Conservation (phyloP, 139 green algal species). For the Tetraselmis striata region DNA sequence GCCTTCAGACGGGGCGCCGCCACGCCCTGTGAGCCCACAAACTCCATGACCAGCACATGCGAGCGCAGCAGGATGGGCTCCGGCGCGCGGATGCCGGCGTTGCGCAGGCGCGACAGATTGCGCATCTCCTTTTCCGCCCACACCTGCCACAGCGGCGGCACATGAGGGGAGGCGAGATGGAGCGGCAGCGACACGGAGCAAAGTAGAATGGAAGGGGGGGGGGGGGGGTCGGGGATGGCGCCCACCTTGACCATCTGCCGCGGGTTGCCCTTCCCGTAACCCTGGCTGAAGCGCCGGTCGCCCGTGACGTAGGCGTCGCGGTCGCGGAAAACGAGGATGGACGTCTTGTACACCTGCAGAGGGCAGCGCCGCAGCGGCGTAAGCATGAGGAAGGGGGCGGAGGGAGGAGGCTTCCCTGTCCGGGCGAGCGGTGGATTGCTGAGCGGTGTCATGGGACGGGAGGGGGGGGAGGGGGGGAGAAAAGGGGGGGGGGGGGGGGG, state of each 20-base stretch:
- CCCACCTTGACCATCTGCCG: constrained; percentile 95
- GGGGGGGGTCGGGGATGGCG: background rate
- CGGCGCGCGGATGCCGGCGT: constrained; percentile 73
- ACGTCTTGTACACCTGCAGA: constrained; percentile 98
- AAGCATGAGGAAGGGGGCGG: too few relatives aligned
- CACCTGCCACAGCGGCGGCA: constrained; percentile 11
- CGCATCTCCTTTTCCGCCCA: constrained; percentile 99
- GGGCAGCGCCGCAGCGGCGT: too few relatives aligned
- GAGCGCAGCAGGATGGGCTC: constrained; percentile 77
- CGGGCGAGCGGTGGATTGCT: too few relatives aligned
- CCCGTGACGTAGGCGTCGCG: constrained; percentile 91
- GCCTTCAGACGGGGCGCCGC: constrained; percentile 83
- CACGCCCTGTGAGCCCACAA: constrained; percentile 71
- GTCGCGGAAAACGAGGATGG: constrained; percentile 96
- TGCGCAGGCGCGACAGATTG: constrained; percentile 75
- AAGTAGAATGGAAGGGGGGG: background rate
- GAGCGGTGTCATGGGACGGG: too few relatives aligned
- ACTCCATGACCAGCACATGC: constrained; percentile 94
- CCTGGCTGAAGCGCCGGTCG: constrained; percentile 86
- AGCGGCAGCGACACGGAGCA: background rate
- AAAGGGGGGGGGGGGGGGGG: too few relatives aligned
- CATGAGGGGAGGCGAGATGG: too few relatives aligned
- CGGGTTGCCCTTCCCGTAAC: constrained; percentile 93
- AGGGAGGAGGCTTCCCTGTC: too few relatives aligned
- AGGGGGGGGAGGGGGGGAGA: too few relatives aligned